Percentiles rank a stretch among this genome's conserved stretches.
Conservation (phyloP, 2,329 filamentous ascomycete species). For the Arthrinium puccinioides region DNA sequence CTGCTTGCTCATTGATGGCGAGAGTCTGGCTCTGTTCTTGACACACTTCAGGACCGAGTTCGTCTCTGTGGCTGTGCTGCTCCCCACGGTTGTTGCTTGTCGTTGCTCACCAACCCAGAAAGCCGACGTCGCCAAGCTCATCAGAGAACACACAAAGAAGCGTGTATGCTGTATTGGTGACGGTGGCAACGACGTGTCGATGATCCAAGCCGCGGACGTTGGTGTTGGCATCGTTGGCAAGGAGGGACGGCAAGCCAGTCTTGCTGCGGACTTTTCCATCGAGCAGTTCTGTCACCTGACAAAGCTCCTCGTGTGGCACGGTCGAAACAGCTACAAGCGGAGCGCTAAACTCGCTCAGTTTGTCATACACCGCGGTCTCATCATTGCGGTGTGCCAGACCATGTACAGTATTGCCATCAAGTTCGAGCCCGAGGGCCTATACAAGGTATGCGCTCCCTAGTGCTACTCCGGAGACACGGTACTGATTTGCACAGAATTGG, state of each 20-base stretch:
- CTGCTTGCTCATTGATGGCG: conserved; percentile 89
- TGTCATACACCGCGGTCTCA: conserved; percentile 93
- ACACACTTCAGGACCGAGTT: conserved; percentile 78
- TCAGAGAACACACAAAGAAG: conserved; percentile 87
- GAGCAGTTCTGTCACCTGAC: conserved; percentile 92
- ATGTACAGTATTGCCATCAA: conserved; percentile 91
- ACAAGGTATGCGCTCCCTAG: conserved; percentile 63
- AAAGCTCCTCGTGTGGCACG: conserved; percentile 98
- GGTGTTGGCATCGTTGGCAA: conserved; percentile 98
- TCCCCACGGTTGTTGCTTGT: conserved; percentile 91
- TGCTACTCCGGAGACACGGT: too few species aligned
- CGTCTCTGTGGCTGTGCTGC: conserved; percentile 76
- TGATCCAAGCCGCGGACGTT: conserved; percentile 98
- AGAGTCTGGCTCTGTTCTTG: conserved; percentile 78
- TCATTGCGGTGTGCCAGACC: conserved; percentile 93
- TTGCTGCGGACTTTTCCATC: conserved; percentile 95
- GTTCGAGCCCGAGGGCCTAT: conserved; percentile 90
- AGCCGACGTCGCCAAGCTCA: conserved; percentile 84
- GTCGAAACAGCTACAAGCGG: conserved; percentile 93
- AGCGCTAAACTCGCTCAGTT: conserved; percentile 95
- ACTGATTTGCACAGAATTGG: conserved; percentile 80
- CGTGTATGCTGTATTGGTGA: conserved; percentile 96
- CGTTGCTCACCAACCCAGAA: conserved; percentile 97
- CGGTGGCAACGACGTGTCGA: conserved; percentile 95
- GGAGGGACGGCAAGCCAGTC: conserved; percentile 87